A percentile compares a stretch with the other conserved stretches of the same genome.
Conservation (phyloP, 805 yeast species). For the Tetrapisispora iriomotensis region DNA sequence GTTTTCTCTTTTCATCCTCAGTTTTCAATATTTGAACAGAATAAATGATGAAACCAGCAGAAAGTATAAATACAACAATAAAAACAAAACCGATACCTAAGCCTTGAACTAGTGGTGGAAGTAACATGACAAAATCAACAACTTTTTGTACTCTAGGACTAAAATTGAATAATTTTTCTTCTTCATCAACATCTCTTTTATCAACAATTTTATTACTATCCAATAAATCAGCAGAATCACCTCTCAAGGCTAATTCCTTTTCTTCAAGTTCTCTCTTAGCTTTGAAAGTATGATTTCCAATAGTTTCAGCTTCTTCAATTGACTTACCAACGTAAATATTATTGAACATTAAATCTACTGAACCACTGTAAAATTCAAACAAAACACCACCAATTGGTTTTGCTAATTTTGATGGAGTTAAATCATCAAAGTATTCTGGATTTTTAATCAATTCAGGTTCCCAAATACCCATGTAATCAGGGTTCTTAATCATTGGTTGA, state of each 20-base stretch:
- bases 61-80: background rate
- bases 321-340: constrained; percentile 81
- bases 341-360: constrained; percentile 62
- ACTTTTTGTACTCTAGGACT: background rate
- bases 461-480: constrained; percentile 76
- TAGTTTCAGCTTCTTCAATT: constrained; percentile 68
- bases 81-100: background rate
- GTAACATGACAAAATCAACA: background rate
- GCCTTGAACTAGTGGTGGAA: constrained; percentile 1
- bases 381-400: constrained; percentile 62
- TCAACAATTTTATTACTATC: background rate
- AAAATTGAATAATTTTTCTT: background rate
- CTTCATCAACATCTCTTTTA: background rate
- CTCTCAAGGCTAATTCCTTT: constrained; percentile 29
- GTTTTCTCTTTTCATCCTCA: background rate
- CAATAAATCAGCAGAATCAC: background rate
- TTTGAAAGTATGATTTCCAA: constrained; percentile 64
- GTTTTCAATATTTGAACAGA: background rate
- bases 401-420: constrained; percentile 47
- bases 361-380: constrained; percentile 86
- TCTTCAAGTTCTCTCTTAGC: constrained; percentile 46
- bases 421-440: constrained; percentile 57
- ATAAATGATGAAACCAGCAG: background rate
- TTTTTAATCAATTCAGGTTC: constrained; percentile 53
- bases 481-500: constrained; percentile 60